A percentile compares a stretch with the other conserved stretches of the same genome.
phyloP scores from a whole-genome alignment of 129 eudicot genomes.

The Scalesia atractyloides region DNA sequence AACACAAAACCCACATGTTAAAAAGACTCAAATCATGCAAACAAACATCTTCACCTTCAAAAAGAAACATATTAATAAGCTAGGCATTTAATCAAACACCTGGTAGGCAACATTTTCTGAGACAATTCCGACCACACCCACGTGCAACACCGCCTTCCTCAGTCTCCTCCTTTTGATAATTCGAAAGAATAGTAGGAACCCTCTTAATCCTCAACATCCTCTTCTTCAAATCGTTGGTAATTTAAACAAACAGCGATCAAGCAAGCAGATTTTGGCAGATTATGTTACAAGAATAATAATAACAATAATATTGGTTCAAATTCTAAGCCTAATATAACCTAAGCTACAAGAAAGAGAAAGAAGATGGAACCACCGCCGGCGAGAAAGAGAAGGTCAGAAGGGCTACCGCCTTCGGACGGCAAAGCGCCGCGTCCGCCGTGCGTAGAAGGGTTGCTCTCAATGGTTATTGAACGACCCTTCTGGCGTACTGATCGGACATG shows the following conservation, averaged over 20 bases:
- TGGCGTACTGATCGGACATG: slow-evolving; percentile 75
- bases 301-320: background rate
- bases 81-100: slow-evolving; percentile 37
- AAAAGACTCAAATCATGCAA: background rate
- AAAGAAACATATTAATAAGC: background rate
- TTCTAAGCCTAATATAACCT: slow-evolving; percentile 21
- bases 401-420: slow-evolving; percentile 90
- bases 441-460: slow-evolving; percentile 67
- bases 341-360: slow-evolving; percentile 18
- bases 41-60: background rate
- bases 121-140: slow-evolving; percentile 71
- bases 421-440: slow-evolving; percentile 96
- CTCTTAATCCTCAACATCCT: slow-evolving; percentile 63
- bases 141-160: slow-evolving; percentile 22
- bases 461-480: slow-evolving; percentile 50
- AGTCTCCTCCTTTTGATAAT: slow-evolving; percentile 58
- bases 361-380: slow-evolving; percentile 73
- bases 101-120: slow-evolving; percentile 69
- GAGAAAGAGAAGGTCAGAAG: slow-evolving; percentile 87
- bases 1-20: background rate
- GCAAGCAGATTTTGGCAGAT: slow-evolving; percentile 13
- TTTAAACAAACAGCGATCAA: slow-evolving; percentile 5
- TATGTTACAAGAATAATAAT: background rate
- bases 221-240: background rate
- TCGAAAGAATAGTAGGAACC: slow-evolving; percentile 65